Conservation (phyloP, 2,329 filamentous ascomycete genomes). For the Fusarium fracticaudum region DNA sequence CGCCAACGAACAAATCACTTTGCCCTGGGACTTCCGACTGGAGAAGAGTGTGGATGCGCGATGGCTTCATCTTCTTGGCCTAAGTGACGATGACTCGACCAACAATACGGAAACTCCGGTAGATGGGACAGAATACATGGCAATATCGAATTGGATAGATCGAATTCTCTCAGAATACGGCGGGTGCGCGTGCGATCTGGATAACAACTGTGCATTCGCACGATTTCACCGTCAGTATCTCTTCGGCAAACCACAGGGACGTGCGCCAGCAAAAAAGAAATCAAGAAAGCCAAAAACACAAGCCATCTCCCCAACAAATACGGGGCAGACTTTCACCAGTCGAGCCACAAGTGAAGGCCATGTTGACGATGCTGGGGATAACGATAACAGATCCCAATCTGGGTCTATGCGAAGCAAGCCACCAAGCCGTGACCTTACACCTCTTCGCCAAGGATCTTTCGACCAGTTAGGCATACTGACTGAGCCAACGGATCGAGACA, state of each 20-base stretch:
- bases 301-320: slow-evolving; percentile 69
- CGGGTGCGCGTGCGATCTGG: slow-evolving; percentile 78
- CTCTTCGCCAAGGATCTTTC: slow-evolving; percentile 67
- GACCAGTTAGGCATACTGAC: slow-evolving; percentile 69
- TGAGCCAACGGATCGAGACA: slow-evolving; percentile 72
- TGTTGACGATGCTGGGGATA: slow-evolving; percentile 63
- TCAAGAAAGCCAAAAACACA: slow-evolving; percentile 64
- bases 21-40: slow-evolving; percentile 74
- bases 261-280: slow-evolving; percentile 58
- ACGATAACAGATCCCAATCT: slow-evolving; percentile 58
- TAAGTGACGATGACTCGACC: slow-evolving; percentile 67
- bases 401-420: slow-evolving; percentile 70
- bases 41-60: slow-evolving; percentile 63
- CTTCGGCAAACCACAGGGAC: slow-evolving; percentile 54
- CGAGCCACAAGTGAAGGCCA: slow-evolving; percentile 71
- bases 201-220: slow-evolving; percentile 69
- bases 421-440: slow-evolving; percentile 72
- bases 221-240: slow-evolving; percentile 70
- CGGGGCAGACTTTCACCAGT: slow-evolving; percentile 69
- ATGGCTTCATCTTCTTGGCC: slow-evolving; percentile 68
- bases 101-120: slow-evolving; percentile 63
- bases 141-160: slow-evolving; percentile 72
- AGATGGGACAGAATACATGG: slow-evolving; percentile 68
- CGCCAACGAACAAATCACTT: slow-evolving; percentile 70
- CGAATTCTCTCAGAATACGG: slow-evolving; percentile 80